These are phyloP conservation scores for Didymella sp. DNA, from an alignment of 2,329 filamentous ascomycete species.

Conservation along the genomic window DNA sequence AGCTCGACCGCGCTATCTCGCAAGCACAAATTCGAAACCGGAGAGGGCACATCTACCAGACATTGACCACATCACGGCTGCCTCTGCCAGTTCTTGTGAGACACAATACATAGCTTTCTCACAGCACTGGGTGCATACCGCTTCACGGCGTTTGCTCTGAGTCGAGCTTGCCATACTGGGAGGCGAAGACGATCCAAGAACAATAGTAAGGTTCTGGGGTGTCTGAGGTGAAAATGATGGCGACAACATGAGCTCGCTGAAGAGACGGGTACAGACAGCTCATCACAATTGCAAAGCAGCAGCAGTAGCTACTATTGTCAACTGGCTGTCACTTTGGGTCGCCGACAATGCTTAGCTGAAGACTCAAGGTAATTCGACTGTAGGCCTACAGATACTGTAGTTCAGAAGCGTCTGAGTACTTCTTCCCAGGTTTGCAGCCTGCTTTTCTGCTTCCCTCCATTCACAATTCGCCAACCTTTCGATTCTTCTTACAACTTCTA, in stretches of 20 bases:
- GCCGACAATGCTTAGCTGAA: constrained; percentile 14
- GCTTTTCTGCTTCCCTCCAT: background rate
- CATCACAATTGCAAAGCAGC: constrained; percentile 1
- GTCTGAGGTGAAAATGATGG: constrained; percentile 23
- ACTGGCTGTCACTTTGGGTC: background rate
- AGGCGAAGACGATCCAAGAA: constrained; percentile 24
- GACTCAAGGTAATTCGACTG: background rate
- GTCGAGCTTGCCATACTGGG: constrained; percentile 5
- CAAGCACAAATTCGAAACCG: constrained; percentile 15
- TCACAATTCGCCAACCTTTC: background rate
- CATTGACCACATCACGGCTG: constrained; percentile 1
- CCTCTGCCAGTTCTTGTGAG: constrained; percentile 18
- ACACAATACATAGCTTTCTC: constrained; percentile 18
- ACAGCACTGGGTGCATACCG: constrained; percentile 6
- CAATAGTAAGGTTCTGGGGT: constrained; percentile 31
- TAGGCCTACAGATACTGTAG: background rate
- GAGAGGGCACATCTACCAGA: constrained; percentile 19
- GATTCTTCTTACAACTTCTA: background rate
- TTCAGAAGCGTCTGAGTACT: background rate
- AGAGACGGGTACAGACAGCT: background rate
- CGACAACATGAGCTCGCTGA: constrained; percentile 8
- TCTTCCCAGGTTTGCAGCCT: background rate
- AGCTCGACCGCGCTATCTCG: constrained; percentile 29
- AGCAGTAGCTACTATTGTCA: constrained; percentile 10
- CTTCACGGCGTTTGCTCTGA: constrained; percentile 6